Conservation (phyloP, 2,329 filamentous ascomycete species). For the Penicillium verrucosum region DNA sequence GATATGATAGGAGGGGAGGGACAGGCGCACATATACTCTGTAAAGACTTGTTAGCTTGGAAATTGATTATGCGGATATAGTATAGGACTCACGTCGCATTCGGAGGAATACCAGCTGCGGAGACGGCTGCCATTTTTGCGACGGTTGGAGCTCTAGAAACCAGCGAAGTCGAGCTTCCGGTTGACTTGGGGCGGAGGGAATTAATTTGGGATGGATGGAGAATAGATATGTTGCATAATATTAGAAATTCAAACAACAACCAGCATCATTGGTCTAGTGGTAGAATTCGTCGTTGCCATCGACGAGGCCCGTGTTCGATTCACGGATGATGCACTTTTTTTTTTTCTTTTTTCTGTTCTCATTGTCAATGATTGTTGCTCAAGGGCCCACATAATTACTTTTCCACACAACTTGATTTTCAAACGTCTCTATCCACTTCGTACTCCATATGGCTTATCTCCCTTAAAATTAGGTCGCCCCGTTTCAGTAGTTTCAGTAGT, state of each 20-base stretch:
- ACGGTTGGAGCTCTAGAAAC: conserved; percentile 22
- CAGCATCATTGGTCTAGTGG: conserved; percentile 46
- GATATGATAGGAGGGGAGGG: conserved; percentile 12
- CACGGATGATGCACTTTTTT: conserved; percentile 43
- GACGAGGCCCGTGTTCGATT: conserved; percentile 49
- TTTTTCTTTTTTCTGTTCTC: background rate
- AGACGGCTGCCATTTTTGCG: conserved; percentile 39
- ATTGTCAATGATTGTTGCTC: no score
- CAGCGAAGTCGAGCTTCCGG: conserved; percentile 19
- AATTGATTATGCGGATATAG: background rate
- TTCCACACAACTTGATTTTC: no score
- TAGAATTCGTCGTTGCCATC: conserved; percentile 48
- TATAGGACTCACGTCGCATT: conserved; percentile 40
- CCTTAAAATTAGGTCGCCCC: no score
- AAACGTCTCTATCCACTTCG: no score
- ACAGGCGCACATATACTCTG: conserved; percentile 42
- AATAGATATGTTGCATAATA: background rate
- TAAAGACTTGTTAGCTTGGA: conserved; percentile 15
- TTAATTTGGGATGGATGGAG: background rate
- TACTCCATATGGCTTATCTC: no score
- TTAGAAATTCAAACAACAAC: background rate
- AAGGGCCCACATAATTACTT: no score
- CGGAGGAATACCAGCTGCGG: conserved; percentile 31
- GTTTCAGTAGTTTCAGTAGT: no score
- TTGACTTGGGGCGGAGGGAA: background rate